Percentiles rank a stretch among this genome's conserved stretches.
Conservation (phyloP, 768 basidiomycete genomes). For the Fomitopsis pulvina region DNA sequence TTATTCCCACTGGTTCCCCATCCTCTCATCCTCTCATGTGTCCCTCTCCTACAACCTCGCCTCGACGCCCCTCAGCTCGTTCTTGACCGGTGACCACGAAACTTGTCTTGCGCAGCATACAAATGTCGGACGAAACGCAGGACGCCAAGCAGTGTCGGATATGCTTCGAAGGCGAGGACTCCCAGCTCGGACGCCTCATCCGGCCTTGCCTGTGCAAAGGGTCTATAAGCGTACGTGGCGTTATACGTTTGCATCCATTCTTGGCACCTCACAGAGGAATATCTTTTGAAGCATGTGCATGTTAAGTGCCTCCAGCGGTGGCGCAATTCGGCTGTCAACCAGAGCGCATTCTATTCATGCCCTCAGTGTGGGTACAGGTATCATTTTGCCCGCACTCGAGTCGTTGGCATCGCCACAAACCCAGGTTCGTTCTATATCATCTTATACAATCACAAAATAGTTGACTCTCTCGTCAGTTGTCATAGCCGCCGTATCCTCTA, state of each 20-base stretch:
- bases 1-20: not conserved
- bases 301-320: conserved; percentile 72
- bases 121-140: conserved; percentile 1
- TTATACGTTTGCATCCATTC: not conserved
- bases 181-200: conserved; percentile 66
- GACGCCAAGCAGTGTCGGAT: conserved; percentile 74
- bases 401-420: conserved; percentile 72
- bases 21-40: not conserved
- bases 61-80: not conserved
- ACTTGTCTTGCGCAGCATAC: no score
- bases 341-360: conserved; percentile 70
- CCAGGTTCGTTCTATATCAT: conserved; percentile 40
- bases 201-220: conserved; percentile 78
- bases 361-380: conserved; percentile 78
- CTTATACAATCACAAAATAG: conserved; percentile 6
- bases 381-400: conserved; percentile 64
- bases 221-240: conserved; percentile 53
- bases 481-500: conserved; percentile 51
- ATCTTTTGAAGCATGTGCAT: conserved; percentile 68
- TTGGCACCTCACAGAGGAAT: not conserved
- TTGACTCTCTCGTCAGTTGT: conserved; percentile 42
- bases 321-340: conserved; percentile 56
- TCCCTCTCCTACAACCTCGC: not conserved
- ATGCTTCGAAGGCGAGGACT: conserved; percentile 68
- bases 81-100: not conserved